Base-by-base conservation (phyloP, 257 asterid genomes). In the Eucommia ulmoides region DNA sequence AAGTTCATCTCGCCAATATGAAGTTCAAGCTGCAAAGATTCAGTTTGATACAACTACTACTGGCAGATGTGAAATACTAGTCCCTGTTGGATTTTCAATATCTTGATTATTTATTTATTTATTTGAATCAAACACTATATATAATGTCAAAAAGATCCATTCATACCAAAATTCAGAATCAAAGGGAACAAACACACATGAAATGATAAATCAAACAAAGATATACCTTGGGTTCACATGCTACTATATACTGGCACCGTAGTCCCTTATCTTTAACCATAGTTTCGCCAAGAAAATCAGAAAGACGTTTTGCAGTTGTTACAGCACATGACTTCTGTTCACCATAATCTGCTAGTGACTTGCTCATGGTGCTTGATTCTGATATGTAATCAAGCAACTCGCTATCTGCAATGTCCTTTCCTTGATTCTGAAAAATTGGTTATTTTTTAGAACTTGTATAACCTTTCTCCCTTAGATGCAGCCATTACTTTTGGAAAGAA, bases 301-400 rank as follows among this genome's bases (percentile, higher is more conserved):
- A 93, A 41, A 89, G 79, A 59, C 98, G 91, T 65, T 82, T 89
- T 25, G 98, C 98, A 51, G 98, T 89, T 56, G 96, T 89, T 65
- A 89, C 91, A 29, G 98, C 96, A 68, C 96, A 85, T 26, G 98
- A 89, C 77, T 85, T 89, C 48, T 89, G 98, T 64, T 62, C 86
- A 49, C 98, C 98, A 66, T 89, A 89, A 41, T 89, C 98, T 42
- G 87, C 88, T 51, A 89, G 74, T 41, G 98, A 89, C 77, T 85
- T 89, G 81, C 98, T 89, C 98, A 89, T 89, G 52, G 98, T 89
- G 76, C 98, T 89, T 42, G 98, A 89, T 77, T 89, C 98, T 33
- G 98, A 89, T 65, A 89, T 89, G 68, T 80, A 89, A 60, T 78
- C 85, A 48, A 89, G 94, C 64, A 89, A 73, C 70, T 89, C 98